Percentiles rank a stretch among this genome's conserved stretches.
Evolutionary conservation across 805 yeast genomes (phyloP).

Genomic region (Suhomyces prunicola): DNA sequence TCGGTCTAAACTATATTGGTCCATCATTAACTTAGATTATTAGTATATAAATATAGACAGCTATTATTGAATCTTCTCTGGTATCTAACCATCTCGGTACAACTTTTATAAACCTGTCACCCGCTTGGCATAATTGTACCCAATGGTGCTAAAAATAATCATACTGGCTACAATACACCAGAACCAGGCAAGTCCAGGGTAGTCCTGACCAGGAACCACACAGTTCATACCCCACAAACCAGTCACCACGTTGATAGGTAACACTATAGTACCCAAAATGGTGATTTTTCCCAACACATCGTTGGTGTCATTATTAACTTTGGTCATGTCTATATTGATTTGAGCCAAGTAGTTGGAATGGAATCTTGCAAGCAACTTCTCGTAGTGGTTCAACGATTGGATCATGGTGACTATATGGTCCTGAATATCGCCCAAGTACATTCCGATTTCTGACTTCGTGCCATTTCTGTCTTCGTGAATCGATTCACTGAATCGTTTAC

Average conservation of each 20-base stretch:
- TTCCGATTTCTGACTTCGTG: conserved; percentile 64
- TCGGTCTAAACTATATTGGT: no score
- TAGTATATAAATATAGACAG: no score
- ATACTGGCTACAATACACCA: conserved; percentile 35
- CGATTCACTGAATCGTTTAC: conserved; percentile 82
- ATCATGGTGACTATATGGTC: conserved; percentile 98
- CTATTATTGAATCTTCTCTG: background rate
- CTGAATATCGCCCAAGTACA: conserved; percentile 95
- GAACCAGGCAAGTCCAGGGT: conserved; percentile 41
- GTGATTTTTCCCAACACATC: conserved; percentile 94
- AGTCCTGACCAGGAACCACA: conserved; percentile 85
- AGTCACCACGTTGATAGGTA: conserved; percentile 92
- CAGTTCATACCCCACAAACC: conserved; percentile 99
- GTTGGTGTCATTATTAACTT: conserved; percentile 94
- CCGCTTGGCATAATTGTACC: conserved; percentile 39
- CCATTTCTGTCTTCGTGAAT: conserved; percentile 6
- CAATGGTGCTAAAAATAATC: conserved; percentile 33
- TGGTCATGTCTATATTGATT: conserved; percentile 95
- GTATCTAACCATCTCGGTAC: background rate
- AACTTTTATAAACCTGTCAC: conserved; percentile 34
- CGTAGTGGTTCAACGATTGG: conserved; percentile 90
- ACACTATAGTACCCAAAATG: conserved; percentile 87
- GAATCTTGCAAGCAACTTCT: conserved; percentile 87
- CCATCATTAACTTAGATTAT: no score
- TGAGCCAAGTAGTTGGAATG: conserved; percentile 96